phyloP scores from a whole-genome alignment of 768 basidiomycete species.

The Gymnopilus junonius region DNA sequence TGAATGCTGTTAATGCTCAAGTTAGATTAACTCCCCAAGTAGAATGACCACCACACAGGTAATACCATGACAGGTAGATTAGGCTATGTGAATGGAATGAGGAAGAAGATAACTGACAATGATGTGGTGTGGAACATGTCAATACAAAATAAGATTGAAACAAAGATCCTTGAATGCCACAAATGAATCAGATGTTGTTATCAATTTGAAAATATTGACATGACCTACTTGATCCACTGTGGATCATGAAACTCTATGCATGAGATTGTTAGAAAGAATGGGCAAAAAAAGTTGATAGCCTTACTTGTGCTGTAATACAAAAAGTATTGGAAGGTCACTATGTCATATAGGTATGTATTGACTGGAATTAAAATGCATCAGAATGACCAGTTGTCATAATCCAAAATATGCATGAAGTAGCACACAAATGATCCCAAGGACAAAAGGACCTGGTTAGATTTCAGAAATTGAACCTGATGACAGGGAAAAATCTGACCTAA shows the following conservation, averaged over 20 bases:
- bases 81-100: background rate
- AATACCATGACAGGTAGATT: background rate
- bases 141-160: slow-evolving; percentile 32
- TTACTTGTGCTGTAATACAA: slow-evolving; percentile 21
- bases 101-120: slow-evolving; percentile 23
- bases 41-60: background rate
- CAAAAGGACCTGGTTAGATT: background rate
- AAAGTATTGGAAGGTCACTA: slow-evolving; percentile 25
- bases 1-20: slow-evolving; percentile 17
- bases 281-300: background rate
- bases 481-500: background rate
- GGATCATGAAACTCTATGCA: background rate
- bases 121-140: slow-evolving; percentile 41
- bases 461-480: background rate
- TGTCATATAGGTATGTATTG: slow-evolving; percentile 26
- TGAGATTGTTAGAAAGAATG: background rate
- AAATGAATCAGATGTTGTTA: background rate
- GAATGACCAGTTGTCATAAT: too few relatives aligned
- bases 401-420: background rate
- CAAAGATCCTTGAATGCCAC: slow-evolving; percentile 27
- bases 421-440: slow-evolving; percentile 5
- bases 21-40: background rate
- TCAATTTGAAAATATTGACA: background rate
- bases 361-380: slow-evolving; percentile 9
- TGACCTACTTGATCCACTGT: background rate